These are phyloP conservation scores for Picea mariana DNA, from an alignment of 83 land plant genomes.

Conservation along the genomic window DNA sequence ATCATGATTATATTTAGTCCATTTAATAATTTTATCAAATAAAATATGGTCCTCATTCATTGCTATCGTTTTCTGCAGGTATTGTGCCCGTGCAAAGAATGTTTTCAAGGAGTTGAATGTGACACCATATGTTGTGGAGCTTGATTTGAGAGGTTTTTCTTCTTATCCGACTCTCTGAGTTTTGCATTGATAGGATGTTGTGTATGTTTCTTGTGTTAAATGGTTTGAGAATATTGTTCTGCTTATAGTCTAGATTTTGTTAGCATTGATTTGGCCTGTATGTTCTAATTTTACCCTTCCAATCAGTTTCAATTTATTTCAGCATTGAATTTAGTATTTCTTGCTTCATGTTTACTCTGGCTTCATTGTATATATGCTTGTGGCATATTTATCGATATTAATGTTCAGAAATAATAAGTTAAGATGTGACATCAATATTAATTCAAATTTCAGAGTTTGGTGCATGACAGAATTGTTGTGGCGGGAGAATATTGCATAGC, in stretches of 20 bases:
- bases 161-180: background rate
- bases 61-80: conserved; percentile 41
- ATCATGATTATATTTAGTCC: too few species aligned
- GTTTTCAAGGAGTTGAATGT: conserved; percentile 75
- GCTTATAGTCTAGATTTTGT: background rate
- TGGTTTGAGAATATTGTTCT: background rate
- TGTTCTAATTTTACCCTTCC: background rate
- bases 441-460: background rate
- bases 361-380: background rate
- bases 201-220: conserved; percentile 1
- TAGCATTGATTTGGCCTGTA: background rate
- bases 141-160: conserved; percentile 77
- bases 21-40: too few species aligned
- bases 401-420: background rate
- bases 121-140: conserved; percentile 73
- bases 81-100: conserved; percentile 78
- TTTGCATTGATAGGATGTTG: background rate
- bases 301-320: background rate
- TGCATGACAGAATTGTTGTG: background rate
- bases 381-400: background rate
- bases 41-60: background rate
- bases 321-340: background rate
- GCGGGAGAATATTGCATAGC: background rate
- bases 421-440: too few species aligned
- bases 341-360: background rate